phyloP scores from a whole-genome alignment of 108 stramenopile species.

The Cylindrotheca fusiformis region DNA sequence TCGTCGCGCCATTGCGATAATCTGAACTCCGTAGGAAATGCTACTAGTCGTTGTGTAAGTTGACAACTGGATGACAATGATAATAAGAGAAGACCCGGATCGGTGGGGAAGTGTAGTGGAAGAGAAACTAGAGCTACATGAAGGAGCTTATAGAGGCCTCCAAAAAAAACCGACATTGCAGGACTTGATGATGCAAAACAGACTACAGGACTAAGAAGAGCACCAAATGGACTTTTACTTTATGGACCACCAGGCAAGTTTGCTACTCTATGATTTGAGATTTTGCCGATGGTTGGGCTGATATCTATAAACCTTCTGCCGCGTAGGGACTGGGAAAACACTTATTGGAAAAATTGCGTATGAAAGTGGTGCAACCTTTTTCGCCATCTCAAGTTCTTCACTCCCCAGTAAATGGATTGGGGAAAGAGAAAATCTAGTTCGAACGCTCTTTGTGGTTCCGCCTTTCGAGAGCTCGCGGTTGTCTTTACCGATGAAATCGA shows the following conservation, averaged over 20 bases:
- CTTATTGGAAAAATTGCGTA: slow-evolving; percentile 98
- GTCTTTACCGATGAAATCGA: slow-evolving; percentile 98
- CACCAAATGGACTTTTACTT: slow-evolving; percentile 85
- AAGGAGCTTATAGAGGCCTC: too few species aligned
- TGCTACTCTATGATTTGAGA: too few species aligned
- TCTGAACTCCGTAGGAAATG: too few species aligned
- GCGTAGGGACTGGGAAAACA: slow-evolving; percentile 80
- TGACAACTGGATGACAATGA: too few species aligned
- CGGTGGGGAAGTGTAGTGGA: too few species aligned
- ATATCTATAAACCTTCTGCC: not conserved
- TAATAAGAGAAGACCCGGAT: too few species aligned
- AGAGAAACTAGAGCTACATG: too few species aligned
- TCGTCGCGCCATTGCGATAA: too few species aligned
- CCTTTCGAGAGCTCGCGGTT: slow-evolving; percentile 86
- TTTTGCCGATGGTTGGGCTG: slow-evolving; percentile 2
- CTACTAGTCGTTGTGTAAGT: too few species aligned
- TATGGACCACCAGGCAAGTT: slow-evolving; percentile 70
- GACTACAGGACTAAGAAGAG: slow-evolving; percentile 84
- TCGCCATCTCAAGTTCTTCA: slow-evolving; percentile 96
- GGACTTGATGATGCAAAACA: slow-evolving; percentile 84
- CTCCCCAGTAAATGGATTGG: slow-evolving; percentile 99
- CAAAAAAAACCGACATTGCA: too few species aligned
- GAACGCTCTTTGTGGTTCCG: slow-evolving; percentile 95
- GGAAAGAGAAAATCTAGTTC: slow-evolving; percentile 97
- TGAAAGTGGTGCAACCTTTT: slow-evolving; percentile 96